These are phyloP conservation scores for Xylaria sp. DNA, from an alignment of 2,329 filamentous ascomycete genomes.

Conservation along the genomic window DNA sequence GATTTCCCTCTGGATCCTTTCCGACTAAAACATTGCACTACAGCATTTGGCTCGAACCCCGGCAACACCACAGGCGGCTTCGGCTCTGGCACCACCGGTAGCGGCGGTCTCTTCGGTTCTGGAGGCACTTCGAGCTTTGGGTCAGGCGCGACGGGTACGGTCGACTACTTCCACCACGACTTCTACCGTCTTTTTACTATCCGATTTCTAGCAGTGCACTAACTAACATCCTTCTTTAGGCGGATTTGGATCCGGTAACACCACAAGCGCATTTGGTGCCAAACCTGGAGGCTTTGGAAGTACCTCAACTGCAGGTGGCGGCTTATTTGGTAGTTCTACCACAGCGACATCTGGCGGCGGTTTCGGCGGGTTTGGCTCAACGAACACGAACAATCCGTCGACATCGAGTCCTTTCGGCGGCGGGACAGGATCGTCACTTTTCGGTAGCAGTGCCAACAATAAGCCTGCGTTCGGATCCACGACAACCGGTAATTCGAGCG, in stretches of 20 bases:
- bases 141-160: constrained; percentile 54
- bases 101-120: constrained; percentile 49
- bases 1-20: constrained; percentile 14
- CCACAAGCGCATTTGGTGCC: constrained; percentile 59
- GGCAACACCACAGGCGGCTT: constrained; percentile 44
- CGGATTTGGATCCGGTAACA: constrained; percentile 59
- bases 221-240: constrained; percentile 43
- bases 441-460: constrained; percentile 50
- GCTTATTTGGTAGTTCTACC: constrained; percentile 49
- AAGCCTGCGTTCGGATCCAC: constrained; percentile 63
- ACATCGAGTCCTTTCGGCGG: constrained; percentile 54
- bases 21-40: constrained; percentile 41
- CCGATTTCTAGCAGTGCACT: constrained; percentile 28
- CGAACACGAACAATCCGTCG: constrained; percentile 52
- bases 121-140: constrained; percentile 54
- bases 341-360: constrained; percentile 54
- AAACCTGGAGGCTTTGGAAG: constrained; percentile 53
- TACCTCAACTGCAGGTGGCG: constrained; percentile 47
- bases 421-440: constrained; percentile 43
- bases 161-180: constrained; percentile 6
- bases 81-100: constrained; percentile 50
- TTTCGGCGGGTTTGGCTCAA: constrained; percentile 54
- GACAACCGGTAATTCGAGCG: constrained; percentile 57
- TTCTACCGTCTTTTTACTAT: constrained; percentile 6
- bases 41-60: constrained; percentile 47